phyloP scores from a whole-genome alignment of 495 filamentous ascomycete species.

The Lophiostoma macrostomum region DNA sequence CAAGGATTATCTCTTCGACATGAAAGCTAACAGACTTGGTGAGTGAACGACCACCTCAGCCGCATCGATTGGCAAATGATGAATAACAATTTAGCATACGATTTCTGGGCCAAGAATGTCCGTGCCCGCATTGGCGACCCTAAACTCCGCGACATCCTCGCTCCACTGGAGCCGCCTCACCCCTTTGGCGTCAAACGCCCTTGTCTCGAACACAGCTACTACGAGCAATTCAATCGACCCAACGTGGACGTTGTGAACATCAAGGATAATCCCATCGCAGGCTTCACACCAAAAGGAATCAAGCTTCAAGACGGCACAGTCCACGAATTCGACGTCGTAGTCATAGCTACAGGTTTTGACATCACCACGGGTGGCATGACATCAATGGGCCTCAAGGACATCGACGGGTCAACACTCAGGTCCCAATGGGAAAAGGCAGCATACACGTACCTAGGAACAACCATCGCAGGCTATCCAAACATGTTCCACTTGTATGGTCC shows the following conservation, averaged over 20 bases:
- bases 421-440: conserved; percentile 51
- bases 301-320: conserved; percentile 40
- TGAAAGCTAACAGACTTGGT: no score
- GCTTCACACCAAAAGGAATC: conserved; percentile 49
- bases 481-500: conserved; percentile 48
- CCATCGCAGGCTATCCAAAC: conserved; percentile 50
- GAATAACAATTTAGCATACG: conserved; percentile 50
- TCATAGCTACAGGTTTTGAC: conserved; percentile 56
- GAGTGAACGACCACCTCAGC: no score
- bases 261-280: conserved; percentile 48
- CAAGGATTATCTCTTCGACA: conserved; percentile 48
- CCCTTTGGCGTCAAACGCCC: conserved; percentile 55
- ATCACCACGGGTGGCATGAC: conserved; percentile 51
- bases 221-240: conserved; percentile 55
- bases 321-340: conserved; percentile 50
- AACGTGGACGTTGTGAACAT: conserved; percentile 56
- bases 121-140: conserved; percentile 52
- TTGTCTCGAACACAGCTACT: conserved; percentile 55
- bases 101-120: conserved; percentile 57
- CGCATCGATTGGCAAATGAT: no score
- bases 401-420: conserved; percentile 40
- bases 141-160: conserved; percentile 50
- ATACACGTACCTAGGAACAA: conserved; percentile 51
- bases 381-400: conserved; percentile 46
- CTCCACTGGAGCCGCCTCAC: conserved; percentile 52